Evolutionary conservation across 305 asterid genomes (phyloP).

Genomic region (Fraxinus floribunda): DNA sequence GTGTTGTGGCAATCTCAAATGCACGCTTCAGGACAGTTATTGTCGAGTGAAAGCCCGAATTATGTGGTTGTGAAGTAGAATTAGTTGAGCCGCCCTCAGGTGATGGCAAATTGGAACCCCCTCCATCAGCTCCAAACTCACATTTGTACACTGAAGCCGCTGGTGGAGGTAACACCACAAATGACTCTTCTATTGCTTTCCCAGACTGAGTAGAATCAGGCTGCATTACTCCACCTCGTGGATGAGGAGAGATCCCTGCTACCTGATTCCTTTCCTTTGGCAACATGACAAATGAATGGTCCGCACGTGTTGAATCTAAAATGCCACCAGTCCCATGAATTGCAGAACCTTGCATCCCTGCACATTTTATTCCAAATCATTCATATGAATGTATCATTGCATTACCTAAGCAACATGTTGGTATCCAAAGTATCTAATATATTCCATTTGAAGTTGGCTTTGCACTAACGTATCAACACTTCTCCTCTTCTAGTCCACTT

Average conservation of each 20-base stretch:
- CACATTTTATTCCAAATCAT: slow-evolving; percentile 27
- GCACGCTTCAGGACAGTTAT: slow-evolving; percentile 85
- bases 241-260: slow-evolving; percentile 69
- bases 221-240: slow-evolving; percentile 55
- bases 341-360: slow-evolving; percentile 86
- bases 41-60: slow-evolving; percentile 87
- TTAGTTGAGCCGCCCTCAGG: slow-evolving; percentile 55
- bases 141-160: slow-evolving; percentile 93
- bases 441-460: neutral
- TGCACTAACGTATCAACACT: neutral
- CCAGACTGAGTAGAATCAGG: slow-evolving; percentile 68
- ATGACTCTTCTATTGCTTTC: slow-evolving; percentile 91
- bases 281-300: slow-evolving; percentile 80
- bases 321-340: slow-evolving; percentile 59
- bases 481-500: neutral
- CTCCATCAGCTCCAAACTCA: slow-evolving; percentile 71
- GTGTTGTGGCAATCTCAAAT: slow-evolving; percentile 87
- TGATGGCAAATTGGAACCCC: slow-evolving; percentile 53
- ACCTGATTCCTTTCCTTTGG: slow-evolving; percentile 77
- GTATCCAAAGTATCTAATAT: neutral
- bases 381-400: slow-evolving; percentile 9
- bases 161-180: slow-evolving; percentile 96
- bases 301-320: slow-evolving; percentile 72
- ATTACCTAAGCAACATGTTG: neutral
- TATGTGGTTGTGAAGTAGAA: slow-evolving; percentile 57